Base-by-base conservation (phyloP, 2,329 filamentous ascomycete species). In the Fusarium dimerum region DNA sequence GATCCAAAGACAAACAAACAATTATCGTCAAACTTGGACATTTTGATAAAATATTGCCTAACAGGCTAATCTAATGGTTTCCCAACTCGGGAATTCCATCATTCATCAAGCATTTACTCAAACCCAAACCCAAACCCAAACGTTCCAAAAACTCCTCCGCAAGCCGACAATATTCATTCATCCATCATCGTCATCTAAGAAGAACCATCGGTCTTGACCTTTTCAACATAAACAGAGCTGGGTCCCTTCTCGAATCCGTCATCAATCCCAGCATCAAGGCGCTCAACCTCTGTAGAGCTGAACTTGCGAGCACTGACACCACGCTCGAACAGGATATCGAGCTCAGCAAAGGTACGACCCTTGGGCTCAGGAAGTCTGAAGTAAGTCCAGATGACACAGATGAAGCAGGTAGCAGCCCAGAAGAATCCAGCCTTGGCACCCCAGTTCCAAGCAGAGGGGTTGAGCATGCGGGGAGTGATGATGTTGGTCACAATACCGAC, bases 321-420 rank as follows among this genome's bases (percentile, higher is more conserved):
- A 20, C 70, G 65, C 57, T 81, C 76, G 59, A 85, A 85, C 53
- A 85, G 66, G 11, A 78, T 66, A 47, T 84, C 81, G 2, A 85
- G 72, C 66, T 85, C 82, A 38, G 76, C 79, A 47, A 80, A 78
- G 0, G 78, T 80, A 38, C 78, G 73, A 7, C 75, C 79, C 51
- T 75, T 77, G 15, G 81, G 79, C 70, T 85, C 82, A 5, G 80
- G 80, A 6, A 82, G 69, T 16, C 76, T 77, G 61, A 79, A 79
- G 53, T 71, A 80, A 0, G 79, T 77, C 74, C 82, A 85, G 1
- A 73, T 45, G 3, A 76, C 66, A 34, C 77, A 78, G 4, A 75
- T 13, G 4, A 77, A 56, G 56, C 78, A 78, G 11, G 78, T 71
- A 36, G 62, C 71, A 9, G 71, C 72, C 72, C 74, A 78, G 65